Percentiles rank a stretch among this genome's conserved stretches.
These are phyloP conservation scores for Xanthoconium purpureum DNA, from an alignment of 768 basidiomycete genomes.

Conservation along the genomic window DNA sequence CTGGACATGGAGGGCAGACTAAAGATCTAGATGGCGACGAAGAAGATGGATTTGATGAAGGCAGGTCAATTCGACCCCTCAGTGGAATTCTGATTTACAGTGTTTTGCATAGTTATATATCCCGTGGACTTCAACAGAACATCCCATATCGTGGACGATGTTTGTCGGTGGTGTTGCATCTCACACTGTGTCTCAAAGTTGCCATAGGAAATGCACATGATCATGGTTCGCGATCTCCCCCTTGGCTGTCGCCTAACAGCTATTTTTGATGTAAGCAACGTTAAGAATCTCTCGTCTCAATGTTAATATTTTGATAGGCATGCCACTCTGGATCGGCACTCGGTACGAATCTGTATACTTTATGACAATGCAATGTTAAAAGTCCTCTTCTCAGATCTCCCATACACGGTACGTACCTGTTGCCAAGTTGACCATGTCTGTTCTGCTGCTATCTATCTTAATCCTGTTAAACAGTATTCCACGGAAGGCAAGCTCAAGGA, in stretches of 20 bases:
- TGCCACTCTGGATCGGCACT: slow-evolving; percentile 90
- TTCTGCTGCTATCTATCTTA: not conserved
- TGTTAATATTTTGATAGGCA: slow-evolving; percentile 42
- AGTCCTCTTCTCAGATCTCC: slow-evolving; percentile 48
- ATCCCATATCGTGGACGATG: slow-evolving; percentile 89
- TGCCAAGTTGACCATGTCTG: not conserved
- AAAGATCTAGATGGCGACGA: slow-evolving; percentile 83
- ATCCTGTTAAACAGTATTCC: slow-evolving; percentile 58
- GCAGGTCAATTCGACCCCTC: slow-evolving; percentile 26
- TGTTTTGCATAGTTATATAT: slow-evolving; percentile 67
- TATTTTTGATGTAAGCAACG: slow-evolving; percentile 63
- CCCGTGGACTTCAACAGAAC: slow-evolving; percentile 66
- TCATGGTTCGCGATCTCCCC: slow-evolving; percentile 80
- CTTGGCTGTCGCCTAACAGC: slow-evolving; percentile 85
- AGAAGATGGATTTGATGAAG: slow-evolving; percentile 81
- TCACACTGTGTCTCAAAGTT: slow-evolving; percentile 2
- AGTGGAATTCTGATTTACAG: not conserved
- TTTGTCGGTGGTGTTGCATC: slow-evolving; percentile 35
- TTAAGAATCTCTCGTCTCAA: not conserved
- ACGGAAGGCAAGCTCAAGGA: slow-evolving; percentile 96
- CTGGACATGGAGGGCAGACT: slow-evolving; percentile 92
- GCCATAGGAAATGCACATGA: slow-evolving; percentile 63
- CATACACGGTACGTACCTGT: slow-evolving; percentile 52
- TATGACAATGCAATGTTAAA: not conserved
- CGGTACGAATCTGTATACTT: slow-evolving; percentile 41